Conservation (phyloP, 345 rosid genomes). For the Garcia nutans region DNA sequence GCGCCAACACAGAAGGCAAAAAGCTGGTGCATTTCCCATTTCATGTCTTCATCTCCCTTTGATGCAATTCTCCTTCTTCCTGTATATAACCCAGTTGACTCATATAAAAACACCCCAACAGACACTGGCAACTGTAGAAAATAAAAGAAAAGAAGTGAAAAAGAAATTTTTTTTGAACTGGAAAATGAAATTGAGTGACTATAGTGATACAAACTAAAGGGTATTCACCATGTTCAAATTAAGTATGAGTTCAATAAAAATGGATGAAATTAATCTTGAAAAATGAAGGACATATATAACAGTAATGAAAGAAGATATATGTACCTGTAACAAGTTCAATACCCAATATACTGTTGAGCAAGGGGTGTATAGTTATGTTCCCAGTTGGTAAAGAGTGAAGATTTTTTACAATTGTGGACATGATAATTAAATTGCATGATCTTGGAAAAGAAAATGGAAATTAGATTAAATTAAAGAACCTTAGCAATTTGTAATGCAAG, state of each 20-base stretch:
- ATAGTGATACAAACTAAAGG: too few relatives aligned
- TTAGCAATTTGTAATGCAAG: conserved; percentile 44
- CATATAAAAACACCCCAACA: conserved; percentile 55
- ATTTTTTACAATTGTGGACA: not conserved
- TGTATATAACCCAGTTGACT: conserved; percentile 60
- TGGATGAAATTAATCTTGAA: too few relatives aligned
- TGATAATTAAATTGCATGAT: not conserved
- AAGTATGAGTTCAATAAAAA: too few relatives aligned
- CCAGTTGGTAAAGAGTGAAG: conserved; percentile 11
- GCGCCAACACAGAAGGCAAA: conserved; percentile 51
- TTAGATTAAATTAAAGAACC: conserved; percentile 30
- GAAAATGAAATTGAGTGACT: too few relatives aligned
- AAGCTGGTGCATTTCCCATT: conserved; percentile 44
- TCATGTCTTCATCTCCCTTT: conserved; percentile 48
- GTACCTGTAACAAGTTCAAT: conserved; percentile 64
- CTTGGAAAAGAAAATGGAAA: too few relatives aligned
- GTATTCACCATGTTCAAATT: too few relatives aligned
- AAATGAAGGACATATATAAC: not conserved
- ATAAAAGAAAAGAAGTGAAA: too few relatives aligned
- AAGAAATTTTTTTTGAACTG: too few relatives aligned
- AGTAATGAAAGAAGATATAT: conserved; percentile 12
- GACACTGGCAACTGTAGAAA: conserved; percentile 59
- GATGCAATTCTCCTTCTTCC: conserved; percentile 63
- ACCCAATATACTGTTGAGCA: conserved; percentile 67
- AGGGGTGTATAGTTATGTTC: conserved; percentile 49